Percentiles rank a stretch among this genome's conserved stretches.
Evolutionary conservation across 345 rosid genomes (phyloP).

Genomic region (Schrenkiella parvula): DNA sequence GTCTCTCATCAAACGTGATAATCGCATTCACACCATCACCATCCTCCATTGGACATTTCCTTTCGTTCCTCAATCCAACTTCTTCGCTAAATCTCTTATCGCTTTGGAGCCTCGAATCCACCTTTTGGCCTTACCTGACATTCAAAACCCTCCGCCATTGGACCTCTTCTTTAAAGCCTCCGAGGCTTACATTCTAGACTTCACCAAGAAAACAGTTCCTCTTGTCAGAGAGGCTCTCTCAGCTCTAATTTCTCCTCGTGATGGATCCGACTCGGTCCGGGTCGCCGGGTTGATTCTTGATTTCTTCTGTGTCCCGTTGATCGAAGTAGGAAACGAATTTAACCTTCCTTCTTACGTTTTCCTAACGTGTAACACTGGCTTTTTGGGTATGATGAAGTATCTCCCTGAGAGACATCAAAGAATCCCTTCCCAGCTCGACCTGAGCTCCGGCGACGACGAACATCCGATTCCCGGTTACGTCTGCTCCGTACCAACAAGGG

Average conservation of each 20-base stretch:
- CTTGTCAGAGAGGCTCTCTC: slow-evolving; percentile 21
- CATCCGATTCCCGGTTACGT: slow-evolving; percentile 34
- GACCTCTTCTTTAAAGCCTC: slow-evolving; percentile 24
- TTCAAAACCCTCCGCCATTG: slow-evolving; percentile 20
- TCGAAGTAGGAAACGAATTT: slow-evolving; percentile 39
- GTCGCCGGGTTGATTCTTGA: slow-evolving; percentile 45
- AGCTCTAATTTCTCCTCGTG: not conserved
- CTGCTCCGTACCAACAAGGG: slow-evolving; percentile 34
- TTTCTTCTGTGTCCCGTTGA: slow-evolving; percentile 41
- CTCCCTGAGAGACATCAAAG: slow-evolving; percentile 30
- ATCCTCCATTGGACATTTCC: slow-evolving; percentile 26
- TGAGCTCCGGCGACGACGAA: slow-evolving; percentile 15
- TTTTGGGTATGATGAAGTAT: slow-evolving; percentile 37
- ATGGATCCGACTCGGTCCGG: slow-evolving; percentile 17
- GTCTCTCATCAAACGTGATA: slow-evolving; percentile 34
- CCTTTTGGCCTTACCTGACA: slow-evolving; percentile 20
- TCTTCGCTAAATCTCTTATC: slow-evolving; percentile 19
- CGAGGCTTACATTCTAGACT: slow-evolving; percentile 28
- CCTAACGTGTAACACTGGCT: slow-evolving; percentile 34
- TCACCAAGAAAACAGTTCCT: slow-evolving; percentile 28
- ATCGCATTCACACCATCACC: slow-evolving; percentile 31
- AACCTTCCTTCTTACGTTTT: slow-evolving; percentile 51
- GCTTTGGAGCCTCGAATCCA: slow-evolving; percentile 22
- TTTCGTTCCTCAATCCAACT: slow-evolving; percentile 21
- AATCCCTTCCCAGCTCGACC: slow-evolving; percentile 2